Evolutionary conservation across 1,139 yeast genomes (phyloP).

Genomic region (Candida mesenterica): DNA sequence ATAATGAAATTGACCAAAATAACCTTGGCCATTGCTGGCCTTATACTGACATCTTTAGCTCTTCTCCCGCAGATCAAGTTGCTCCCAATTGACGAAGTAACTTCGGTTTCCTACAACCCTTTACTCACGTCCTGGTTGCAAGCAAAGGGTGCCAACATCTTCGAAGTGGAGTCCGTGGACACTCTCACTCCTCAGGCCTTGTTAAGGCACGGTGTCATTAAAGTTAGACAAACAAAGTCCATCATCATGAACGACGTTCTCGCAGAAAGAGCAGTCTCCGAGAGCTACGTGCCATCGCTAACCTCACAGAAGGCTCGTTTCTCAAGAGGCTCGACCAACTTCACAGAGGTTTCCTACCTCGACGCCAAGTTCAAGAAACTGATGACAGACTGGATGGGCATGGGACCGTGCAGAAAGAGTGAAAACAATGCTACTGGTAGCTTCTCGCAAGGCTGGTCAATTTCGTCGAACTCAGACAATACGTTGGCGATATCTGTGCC

Average conservation of each 20-base stretch:
- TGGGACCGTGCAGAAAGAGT: slow-evolving; percentile 13
- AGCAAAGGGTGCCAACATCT: slow-evolving; percentile 7
- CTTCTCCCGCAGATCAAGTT: neutral
- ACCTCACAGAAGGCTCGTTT: no score
- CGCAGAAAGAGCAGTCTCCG: slow-evolving; percentile 5
- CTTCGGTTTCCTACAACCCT: slow-evolving; percentile 3
- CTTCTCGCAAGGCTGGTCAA: slow-evolving; percentile 25
- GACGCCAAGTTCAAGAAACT: slow-evolving; percentile 7
- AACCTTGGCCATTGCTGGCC: no score
- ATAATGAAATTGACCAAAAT: no score
- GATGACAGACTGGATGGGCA: slow-evolving; percentile 10
- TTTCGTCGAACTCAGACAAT: slow-evolving; percentile 17
- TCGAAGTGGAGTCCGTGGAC: slow-evolving; percentile 6
- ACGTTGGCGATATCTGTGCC: slow-evolving; percentile 11
- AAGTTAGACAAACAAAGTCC: slow-evolving; percentile 9
- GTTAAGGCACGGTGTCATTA: slow-evolving; percentile 9
- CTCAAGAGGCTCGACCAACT: no score
- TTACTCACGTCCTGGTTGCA: slow-evolving; percentile 6
- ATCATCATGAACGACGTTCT: slow-evolving; percentile 10
- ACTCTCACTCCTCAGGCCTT: slow-evolving; percentile 11
- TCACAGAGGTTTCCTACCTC: slow-evolving; percentile 9
- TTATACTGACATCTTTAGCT: no score
- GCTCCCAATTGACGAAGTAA: neutral
- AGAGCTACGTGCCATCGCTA: neutral
- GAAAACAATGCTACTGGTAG: slow-evolving; percentile 16